Conservation (phyloP, 2,329 filamentous ascomycete genomes). For the Parasarocladium wereldwijsianum region DNA sequence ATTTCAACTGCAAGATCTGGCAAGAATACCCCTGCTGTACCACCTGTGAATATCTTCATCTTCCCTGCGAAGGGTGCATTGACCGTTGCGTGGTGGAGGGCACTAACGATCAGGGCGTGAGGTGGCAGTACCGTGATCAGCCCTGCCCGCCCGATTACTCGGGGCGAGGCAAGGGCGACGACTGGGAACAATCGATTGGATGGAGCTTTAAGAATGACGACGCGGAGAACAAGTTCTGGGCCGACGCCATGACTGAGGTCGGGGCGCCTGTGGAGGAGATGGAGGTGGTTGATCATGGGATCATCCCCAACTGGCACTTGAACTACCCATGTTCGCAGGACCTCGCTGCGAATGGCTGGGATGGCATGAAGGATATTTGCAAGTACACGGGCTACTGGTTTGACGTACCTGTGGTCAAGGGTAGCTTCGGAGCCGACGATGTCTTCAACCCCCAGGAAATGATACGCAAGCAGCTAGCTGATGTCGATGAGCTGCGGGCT, state of each 20-base stretch:
- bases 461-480: slow-evolving; percentile 4
- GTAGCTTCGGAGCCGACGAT: slow-evolving; percentile 3
- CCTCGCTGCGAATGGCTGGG: not conserved
- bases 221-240: not conserved
- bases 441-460: slow-evolving; percentile 6
- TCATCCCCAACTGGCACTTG: no score
- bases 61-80: slow-evolving; percentile 3
- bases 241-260: not conserved
- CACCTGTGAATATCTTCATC: not conserved
- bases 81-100: slow-evolving; percentile 1
- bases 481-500: not conserved
- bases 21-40: slow-evolving; percentile 3
- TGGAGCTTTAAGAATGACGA: slow-evolving; percentile 3
- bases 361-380: not conserved
- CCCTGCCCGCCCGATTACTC: slow-evolving; percentile 1
- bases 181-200: not conserved
- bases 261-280: not conserved
- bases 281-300: not conserved
- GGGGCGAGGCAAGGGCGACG: not conserved
- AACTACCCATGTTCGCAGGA: no score
- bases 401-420: not conserved
- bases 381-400: not conserved
- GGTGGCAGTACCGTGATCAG: not conserved
- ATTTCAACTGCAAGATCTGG: slow-evolving; percentile 4
- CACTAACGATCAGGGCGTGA: not conserved